Conservation (phyloP, 2,329 filamentous ascomycete species). For the Alternaria gansuensis region DNA sequence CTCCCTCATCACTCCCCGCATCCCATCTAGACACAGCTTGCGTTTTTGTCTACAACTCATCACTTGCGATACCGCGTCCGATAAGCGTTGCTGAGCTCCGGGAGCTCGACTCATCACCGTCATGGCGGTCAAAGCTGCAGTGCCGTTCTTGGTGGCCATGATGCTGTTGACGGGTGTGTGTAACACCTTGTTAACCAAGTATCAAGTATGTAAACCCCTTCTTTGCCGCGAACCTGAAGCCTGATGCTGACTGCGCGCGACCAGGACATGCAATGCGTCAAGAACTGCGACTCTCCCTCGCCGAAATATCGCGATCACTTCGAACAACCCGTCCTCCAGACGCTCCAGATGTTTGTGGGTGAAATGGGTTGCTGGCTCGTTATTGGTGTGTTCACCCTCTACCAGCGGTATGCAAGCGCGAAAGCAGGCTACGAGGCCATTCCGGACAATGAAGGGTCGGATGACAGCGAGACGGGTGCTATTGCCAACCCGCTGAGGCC, state of each 20-base stretch:
- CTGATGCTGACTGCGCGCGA: constrained; percentile 29
- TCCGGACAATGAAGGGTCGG: constrained; percentile 54
- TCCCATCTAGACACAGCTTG: constrained; percentile 16
- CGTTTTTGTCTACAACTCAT: constrained; percentile 21
- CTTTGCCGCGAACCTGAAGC: not conserved
- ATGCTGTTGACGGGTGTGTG: constrained; percentile 96
- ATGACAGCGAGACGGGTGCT: constrained; percentile 56
- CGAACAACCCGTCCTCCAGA: constrained; percentile 95
- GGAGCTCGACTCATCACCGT: constrained; percentile 30
- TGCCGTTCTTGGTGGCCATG: constrained; percentile 90
- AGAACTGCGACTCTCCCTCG: constrained; percentile 79
- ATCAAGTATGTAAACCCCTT: constrained; percentile 69
- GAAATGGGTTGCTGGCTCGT: constrained; percentile 97
- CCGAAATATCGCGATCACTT: constrained; percentile 75
- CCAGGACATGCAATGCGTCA: constrained; percentile 95
- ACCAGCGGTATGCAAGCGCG: constrained; percentile 63
- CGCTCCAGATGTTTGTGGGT: constrained; percentile 96
- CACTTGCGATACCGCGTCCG: constrained; percentile 12
- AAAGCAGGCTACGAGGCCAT: constrained; percentile 73
- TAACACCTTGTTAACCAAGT: constrained; percentile 97
- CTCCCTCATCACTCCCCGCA: constrained; percentile 2
- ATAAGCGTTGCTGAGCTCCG: constrained; percentile 26
- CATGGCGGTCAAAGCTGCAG: constrained; percentile 76
- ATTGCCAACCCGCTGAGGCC: constrained; percentile 62
- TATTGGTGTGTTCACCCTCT: constrained; percentile 73